Evolutionary conservation across 345 rosid species (phyloP).

Genomic region (Brassica rapa): DNA sequence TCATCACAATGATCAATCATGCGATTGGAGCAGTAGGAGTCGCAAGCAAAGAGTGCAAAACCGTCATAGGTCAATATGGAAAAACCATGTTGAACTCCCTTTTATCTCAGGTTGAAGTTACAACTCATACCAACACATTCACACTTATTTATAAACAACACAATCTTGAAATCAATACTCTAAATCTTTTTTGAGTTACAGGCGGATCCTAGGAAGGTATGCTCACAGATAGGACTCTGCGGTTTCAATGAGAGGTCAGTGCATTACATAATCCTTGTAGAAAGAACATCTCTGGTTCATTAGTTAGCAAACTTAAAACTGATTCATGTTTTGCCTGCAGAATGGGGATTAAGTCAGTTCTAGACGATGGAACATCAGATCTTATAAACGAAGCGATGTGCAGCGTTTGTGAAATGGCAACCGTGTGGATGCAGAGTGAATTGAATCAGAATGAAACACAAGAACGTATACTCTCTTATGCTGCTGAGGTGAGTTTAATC

Average conservation of each 20-base stretch:
- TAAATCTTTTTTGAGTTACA: conserved; percentile 24
- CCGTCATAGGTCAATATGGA: conserved; percentile 66
- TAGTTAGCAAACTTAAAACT: conserved; percentile 10
- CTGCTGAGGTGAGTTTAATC: conserved; percentile 53
- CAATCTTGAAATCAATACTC: conserved; percentile 3
- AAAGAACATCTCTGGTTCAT: not conserved
- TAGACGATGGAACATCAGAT: conserved; percentile 50
- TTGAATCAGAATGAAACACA: conserved; percentile 63
- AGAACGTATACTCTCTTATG: conserved; percentile 74
- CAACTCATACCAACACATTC: conserved; percentile 6
- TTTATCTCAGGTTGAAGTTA: conserved; percentile 50
- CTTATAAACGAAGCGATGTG: conserved; percentile 58
- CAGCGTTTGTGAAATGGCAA: conserved; percentile 83
- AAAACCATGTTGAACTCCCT: conserved; percentile 66
- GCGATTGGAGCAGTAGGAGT: conserved; percentile 83
- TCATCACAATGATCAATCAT: conserved; percentile 76
- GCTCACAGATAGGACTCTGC: conserved; percentile 82
- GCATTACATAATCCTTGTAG: not conserved
- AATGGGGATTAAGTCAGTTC: conserved; percentile 65
- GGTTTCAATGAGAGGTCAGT: conserved; percentile 73
- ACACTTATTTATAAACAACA: not conserved
- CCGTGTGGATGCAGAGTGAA: conserved; percentile 86
- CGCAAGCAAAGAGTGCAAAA: conserved; percentile 74
- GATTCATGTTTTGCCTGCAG: conserved; percentile 43
- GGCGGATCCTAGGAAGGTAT: conserved; percentile 71